Evolutionary conservation across 305 asterid genomes (phyloP), one percentile per base, ranked within the genome.

Genomic region (Fraxinus albicans): DNA sequence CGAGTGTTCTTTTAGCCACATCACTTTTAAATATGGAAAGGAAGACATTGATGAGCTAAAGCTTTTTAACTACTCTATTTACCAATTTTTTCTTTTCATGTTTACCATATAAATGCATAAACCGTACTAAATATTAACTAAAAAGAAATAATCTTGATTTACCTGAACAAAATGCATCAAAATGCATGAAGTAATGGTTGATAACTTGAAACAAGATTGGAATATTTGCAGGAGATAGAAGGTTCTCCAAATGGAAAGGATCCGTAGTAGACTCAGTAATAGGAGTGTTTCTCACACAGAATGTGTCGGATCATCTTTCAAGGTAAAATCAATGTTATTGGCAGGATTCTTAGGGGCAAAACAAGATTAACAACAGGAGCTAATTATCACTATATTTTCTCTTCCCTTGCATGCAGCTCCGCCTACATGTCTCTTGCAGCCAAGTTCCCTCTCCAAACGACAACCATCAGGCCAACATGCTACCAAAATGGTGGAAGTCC

Each of bases 221-320:
- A 36, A 76, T 70, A 78, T 83, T 84, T 83, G 85, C 93, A 96
- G 99, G 99, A 73, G 97, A 94, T 89, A 91, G 98, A 84, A 90
- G 97, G 73, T 96, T 96, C 92, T 91, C 98, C 31, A 89, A 84
- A 87, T 96, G 99, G 99, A 96, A 96, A 88, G 98, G 99, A 81
- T 96, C 98, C 1, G 98, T 96, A 44, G 97, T 96, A 81, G 99
- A 96, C 90, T 94, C 99, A 6, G 98, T 94, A 15, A 91, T 96
- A 82, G 99, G 99, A 76, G 98, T 96, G 65, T 96, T 93, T 87
- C 98, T 96, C 85, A 96, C 99, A 53, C 99, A 96, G 89, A 96
- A 96, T 84, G 98, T 96, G 63, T 92, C 98, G 19, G 99, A 96
- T 86, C 98, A 94, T 88, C 98, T 96, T 78, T 94, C 99, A 36